Base-by-base conservation (phyloP, 208 protist genomes). In the Crithidia mellificae region DNA sequence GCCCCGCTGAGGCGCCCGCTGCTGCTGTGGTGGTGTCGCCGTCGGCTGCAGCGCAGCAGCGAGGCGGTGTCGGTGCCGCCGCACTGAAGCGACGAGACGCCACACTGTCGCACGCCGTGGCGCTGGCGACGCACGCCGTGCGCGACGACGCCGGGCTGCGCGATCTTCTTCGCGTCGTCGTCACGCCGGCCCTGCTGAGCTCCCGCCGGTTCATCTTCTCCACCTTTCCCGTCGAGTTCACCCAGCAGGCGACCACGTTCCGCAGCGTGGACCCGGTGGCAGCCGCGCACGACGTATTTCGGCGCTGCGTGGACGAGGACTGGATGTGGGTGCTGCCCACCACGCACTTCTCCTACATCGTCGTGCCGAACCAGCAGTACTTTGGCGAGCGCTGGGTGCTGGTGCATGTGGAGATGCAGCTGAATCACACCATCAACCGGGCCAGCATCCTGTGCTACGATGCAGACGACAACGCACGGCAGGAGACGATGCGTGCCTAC, bases 211-310 rank as follows among this genome's bases (percentile, higher is more conserved):
- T 92, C 63, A 59, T 72, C 29, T 49, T 59, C 17, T 78, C 68
- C 65, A 78, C 59, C 25, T 90, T 95, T 63, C 50, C 80, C 0
- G 72, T 95, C 15, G 71, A 87, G 55, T 93, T 95, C 63, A 90
- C 87, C 12, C 82, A 88, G 66, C 84, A 95, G 61, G 73, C 69
- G 55, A 83, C 77, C 9, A 81, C 77, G 41, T 74, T 61, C 54
- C 66, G 70, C 43, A 82, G 64, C 59, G 80, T 90, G 22, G 76
- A 89, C 63, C 81, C 87, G 11, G 72, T 78, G 12, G 64, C 81
- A 41, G 86, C 84, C 3, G 68, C 83, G 29, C 50, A 57, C 39
- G 71, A 90, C 47, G 83, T 94, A 0, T 92, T 96, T 54, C 77
- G 65, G 25, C 84, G 77, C 17, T 91, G 84, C 25, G 67, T 90